These are phyloP conservation scores for Suillus tomentosus DNA, from an alignment of 768 basidiomycete genomes.

Conservation along the genomic window DNA sequence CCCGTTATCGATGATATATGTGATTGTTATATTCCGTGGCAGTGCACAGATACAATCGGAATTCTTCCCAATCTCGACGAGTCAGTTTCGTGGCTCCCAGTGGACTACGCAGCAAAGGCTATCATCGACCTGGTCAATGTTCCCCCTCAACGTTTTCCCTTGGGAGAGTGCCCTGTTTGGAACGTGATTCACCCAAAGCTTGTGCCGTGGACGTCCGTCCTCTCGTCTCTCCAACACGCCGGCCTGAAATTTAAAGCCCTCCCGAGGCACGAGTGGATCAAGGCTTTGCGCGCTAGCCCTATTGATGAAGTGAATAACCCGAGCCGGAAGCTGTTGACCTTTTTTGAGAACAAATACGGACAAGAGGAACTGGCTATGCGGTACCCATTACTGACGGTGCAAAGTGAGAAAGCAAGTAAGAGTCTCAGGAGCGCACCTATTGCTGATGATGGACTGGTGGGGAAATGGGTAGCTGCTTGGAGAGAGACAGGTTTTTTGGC, in stretches of 20 bases:
- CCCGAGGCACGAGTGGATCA: conserved; percentile 26
- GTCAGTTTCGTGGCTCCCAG: conserved; percentile 49
- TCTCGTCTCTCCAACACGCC: conserved; percentile 38
- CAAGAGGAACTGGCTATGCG: conserved; percentile 13
- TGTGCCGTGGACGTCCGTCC: conserved; percentile 40
- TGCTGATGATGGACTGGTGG: conserved; percentile 34
- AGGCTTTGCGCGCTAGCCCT: conserved; percentile 26
- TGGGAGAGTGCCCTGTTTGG: conserved; percentile 23
- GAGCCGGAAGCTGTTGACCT: conserved; percentile 25
- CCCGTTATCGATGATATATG: neutral
- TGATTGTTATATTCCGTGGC: conserved; percentile 30
- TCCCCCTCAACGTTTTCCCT: neutral
- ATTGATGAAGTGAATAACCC: conserved; percentile 26
- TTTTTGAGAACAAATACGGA: conserved; percentile 30
- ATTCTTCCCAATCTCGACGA: conserved; percentile 36
- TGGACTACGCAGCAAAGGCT: conserved; percentile 49
- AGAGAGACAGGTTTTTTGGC: conserved; percentile 39
- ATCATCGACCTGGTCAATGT: conserved; percentile 46
- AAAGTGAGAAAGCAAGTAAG: conserved; percentile 19
- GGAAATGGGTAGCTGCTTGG: conserved; percentile 47
- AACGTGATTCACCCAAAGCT: conserved; percentile 22
- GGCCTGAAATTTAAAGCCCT: conserved; percentile 33
- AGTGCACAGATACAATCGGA: conserved; percentile 43
- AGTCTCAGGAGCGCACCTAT: conserved; percentile 22
- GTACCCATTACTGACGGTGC: conserved; percentile 14